Evolutionary conservation across 2,329 filamentous ascomycete species (phyloP), one percentile per base, ranked within the genome.

Genomic region (Clonostachys byssicola): DNA sequence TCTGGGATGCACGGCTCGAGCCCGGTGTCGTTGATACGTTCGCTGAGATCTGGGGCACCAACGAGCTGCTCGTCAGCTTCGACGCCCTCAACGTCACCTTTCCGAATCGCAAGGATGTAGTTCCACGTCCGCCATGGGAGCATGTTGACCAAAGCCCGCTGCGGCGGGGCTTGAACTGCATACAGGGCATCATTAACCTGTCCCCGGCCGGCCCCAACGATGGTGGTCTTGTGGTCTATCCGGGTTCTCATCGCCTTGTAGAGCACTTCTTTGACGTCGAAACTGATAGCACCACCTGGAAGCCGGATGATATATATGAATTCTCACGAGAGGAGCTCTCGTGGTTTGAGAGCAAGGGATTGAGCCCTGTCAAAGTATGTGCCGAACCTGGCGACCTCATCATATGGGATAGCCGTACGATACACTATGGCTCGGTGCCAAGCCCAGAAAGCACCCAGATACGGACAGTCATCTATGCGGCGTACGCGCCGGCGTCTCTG

Each of bases 51-150:
- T 72, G 66, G 47, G 60, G 60, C 5, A 68, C 66, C 12, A 51
- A 67, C n/a, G 63, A 74, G 34, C 54, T 74, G 12, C 61, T 73
- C 40, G 71, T 72, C 3, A 71, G 67, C 0, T 75, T 74, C 49
- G 72, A 74, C 49, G 64, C 62, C 3, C 53, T 73, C 42, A 73
- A 74, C 50, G 61, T 72, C 46, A 62, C 64, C 5, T 64, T 68
- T 40, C 60, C 62, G 23, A 62, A 64, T 44, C 49, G 43, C 39
- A 51, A 42, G 39, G 49, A 54, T 35, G 33, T 47, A 20, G n/a
- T n/a, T n/a, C n/a, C n/a, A n/a, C 40, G 23, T 34, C 30, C 36
- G 9, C 50, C 55, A 8, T 63, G 62, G 62, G 56, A 56, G 2
- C 61, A 63, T 47, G 55, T 60, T 14, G 61, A 64, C 40, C 61